Conservation (phyloP, 345 rosid genomes). For the Eucalyptus decipiens region DNA sequence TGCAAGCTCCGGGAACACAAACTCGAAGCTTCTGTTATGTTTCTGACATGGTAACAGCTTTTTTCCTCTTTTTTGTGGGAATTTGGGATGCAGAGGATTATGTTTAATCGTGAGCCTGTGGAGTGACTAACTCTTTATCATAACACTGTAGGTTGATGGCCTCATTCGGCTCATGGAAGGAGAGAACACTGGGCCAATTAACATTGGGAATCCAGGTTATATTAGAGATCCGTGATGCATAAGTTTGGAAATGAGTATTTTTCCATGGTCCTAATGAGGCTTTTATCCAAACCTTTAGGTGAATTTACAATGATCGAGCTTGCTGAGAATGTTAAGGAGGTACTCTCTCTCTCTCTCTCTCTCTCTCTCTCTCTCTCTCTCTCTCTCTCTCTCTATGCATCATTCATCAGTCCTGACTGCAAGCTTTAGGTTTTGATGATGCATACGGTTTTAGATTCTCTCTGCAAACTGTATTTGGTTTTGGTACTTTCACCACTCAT, state of each 20-base stretch:
- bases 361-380: background rate
- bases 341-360: background rate
- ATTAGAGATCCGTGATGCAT: background rate
- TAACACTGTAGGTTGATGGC: constrained; percentile 62
- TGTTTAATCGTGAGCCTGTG: background rate
- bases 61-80: background rate
- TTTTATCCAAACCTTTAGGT: constrained; percentile 12
- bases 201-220: constrained; percentile 78
- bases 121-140: background rate
- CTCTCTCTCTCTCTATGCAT: background rate
- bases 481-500: background rate
- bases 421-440: background rate
- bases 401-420: background rate
- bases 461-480: background rate
- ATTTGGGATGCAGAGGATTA: background rate
- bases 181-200: constrained; percentile 84
- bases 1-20: constrained; percentile 94
- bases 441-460: background rate
- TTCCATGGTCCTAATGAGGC: background rate
- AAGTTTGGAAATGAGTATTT: background rate
- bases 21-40: constrained; percentile 97
- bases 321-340: constrained; percentile 91
- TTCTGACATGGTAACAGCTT: constrained; percentile 69
- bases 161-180: constrained; percentile 93
- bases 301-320: constrained; percentile 89